These are phyloP conservation scores for Raddia distichophylla DNA, from an alignment of 176 grass and related monocot species.

Conservation along the genomic window DNA sequence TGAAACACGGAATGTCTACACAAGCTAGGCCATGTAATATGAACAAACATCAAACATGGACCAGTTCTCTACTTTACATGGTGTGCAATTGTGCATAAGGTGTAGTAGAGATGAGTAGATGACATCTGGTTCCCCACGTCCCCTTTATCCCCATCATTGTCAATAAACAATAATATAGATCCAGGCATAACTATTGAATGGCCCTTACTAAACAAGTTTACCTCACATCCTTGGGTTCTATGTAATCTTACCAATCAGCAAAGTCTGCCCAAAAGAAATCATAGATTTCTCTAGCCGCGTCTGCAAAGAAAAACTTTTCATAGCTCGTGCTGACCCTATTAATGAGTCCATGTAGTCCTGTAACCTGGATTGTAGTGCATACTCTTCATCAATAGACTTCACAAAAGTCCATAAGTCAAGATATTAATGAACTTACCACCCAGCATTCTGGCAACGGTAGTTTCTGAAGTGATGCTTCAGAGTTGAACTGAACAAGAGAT, in stretches of 20 bases:
- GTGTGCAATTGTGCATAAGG: neutral
- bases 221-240: conserved; percentile 5
- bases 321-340: conserved; percentile 83
- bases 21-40: neutral
- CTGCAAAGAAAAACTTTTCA: conserved; percentile 96
- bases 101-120: neutral
- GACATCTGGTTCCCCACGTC: neutral
- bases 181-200: neutral
- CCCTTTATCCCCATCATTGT: neutral
- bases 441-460: conserved; percentile 87
- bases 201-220: conserved; percentile 13
- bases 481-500: conserved; percentile 66
- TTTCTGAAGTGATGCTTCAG: conserved; percentile 69
- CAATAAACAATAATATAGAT: conserved; percentile 1
- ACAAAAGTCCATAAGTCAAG: conserved; percentile 24
- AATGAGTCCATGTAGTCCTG: conserved; percentile 91
- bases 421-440: conserved; percentile 71
- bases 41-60: neutral
- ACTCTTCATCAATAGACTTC: conserved; percentile 41
- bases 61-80: neutral
- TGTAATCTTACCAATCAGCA: conserved; percentile 87
- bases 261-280: conserved; percentile 97
- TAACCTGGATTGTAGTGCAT: conserved; percentile 61
- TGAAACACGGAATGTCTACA: neutral
- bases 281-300: conserved; percentile 98